Evolutionary conservation across 179 eudicot species (phyloP), one percentile per base, ranked within the genome.

Genomic region (Monotropa hypopitys): DNA sequence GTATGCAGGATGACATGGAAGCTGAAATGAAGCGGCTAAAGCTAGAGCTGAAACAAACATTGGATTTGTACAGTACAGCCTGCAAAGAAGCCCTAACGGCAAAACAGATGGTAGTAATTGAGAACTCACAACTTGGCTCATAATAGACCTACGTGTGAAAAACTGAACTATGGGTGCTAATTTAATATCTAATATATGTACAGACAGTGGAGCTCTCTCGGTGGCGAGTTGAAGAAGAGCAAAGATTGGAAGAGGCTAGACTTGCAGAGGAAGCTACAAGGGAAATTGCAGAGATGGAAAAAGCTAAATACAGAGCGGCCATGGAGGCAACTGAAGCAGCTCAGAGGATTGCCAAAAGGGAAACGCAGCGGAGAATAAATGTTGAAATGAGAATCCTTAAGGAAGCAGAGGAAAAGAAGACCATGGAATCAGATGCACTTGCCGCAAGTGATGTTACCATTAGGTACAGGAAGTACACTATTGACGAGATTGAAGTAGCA

Each of bases 11-110:
- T 5, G 97, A 90, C 68, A 84, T 86, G 76, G 97, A 90, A 73
- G 72, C 85, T 71, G 98, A 94, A 84, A 92, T 90, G 97, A 89
- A 90, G 82, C 87, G 96, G 82, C 87, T 94, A 51, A 89, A 90
- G 80, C 76, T 83, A 16, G 97, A 92, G 82, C 86, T 94, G 35
- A 88, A 89, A 80, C 91, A 88, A 81, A 94, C 97, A 6, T 92
- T 94, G 98, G 94, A 92, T 2, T 80, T 94, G 92, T 94, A 94
- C 46, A 90, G 90, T 73, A 82, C 88, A 49, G 98, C 97, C 23
- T 92, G 94, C 82, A 89, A 79, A 78, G 96, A 92, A 88, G 98
- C 97, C 73, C 76, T 92, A 30, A 74, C 85, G 13, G 94, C 97
- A 28, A 89, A 89, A 74, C 96, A 94, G 53, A 89, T 85, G 91